phyloP scores from a whole-genome alignment of 208 protist species.

The Trypanosoma avium region DNA sequence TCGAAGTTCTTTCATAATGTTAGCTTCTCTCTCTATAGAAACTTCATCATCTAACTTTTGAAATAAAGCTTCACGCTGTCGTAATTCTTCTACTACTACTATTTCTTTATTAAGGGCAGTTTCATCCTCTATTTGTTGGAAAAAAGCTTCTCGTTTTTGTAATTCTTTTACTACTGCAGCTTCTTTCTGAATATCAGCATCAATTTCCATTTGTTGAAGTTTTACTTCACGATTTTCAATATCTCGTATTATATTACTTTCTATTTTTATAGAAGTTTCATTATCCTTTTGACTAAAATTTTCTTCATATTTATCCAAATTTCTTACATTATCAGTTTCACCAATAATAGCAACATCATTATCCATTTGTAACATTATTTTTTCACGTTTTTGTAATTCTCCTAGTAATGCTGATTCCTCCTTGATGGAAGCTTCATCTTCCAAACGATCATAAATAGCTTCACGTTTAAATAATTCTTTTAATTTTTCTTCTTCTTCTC shows the following conservation, averaged over 20 bases:
- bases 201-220: not conserved
- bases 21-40: not conserved
- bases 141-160: constrained; percentile 1
- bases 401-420: not conserved
- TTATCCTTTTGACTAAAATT: not conserved
- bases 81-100: not conserved
- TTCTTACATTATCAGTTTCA: not conserved
- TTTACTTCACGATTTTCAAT: not conserved
- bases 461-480: constrained; percentile 28
- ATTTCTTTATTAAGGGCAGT: not conserved
- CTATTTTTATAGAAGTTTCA: not conserved
- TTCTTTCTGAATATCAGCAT: not conserved
- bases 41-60: not conserved
- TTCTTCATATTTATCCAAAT: not conserved
- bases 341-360: not conserved
- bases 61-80: not conserved
- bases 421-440: constrained; percentile 2
- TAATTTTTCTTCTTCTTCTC: not conserved
- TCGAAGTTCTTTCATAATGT: not conserved
- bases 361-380: not conserved
- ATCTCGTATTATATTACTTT: not conserved
- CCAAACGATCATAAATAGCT: constrained; percentile 14
- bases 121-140: too few species aligned
- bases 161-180: not conserved
- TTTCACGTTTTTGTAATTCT: not conserved